Conservation (phyloP, 1,284 basidiomycete species). For the Puccinia horiana region DNA sequence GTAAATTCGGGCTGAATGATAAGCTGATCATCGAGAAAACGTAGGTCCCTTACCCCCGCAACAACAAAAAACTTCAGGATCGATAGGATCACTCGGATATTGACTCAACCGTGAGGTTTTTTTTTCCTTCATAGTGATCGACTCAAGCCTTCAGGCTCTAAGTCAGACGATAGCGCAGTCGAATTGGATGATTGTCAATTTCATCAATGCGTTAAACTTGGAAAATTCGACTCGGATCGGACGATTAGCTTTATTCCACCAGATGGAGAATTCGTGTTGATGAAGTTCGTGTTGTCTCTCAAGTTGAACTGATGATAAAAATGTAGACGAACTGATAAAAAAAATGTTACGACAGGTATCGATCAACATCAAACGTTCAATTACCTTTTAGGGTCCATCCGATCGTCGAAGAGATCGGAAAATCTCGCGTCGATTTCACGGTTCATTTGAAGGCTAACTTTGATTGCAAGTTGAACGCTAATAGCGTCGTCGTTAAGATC, state of each 20-base stretch:
- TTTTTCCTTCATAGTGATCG: conserved; percentile 61
- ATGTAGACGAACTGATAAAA: neutral
- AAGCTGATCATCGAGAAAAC: conserved; percentile 92
- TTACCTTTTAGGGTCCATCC: conserved; percentile 86
- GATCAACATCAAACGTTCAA: conserved; percentile 92
- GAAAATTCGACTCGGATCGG: conserved; percentile 87
- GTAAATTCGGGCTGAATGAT: conserved; percentile 97
- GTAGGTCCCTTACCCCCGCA: conserved; percentile 52
- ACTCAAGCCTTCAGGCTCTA: conserved; percentile 57
- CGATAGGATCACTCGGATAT: neutral
- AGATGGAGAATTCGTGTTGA: conserved; percentile 97
- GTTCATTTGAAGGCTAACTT: conserved; percentile 87
- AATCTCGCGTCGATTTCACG: conserved; percentile 85
- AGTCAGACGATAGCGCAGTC: conserved; percentile 64
- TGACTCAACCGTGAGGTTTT: neutral
- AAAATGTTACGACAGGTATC: conserved; percentile 68
- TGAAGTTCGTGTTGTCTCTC: conserved; percentile 71
- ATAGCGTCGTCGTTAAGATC: conserved; percentile 86
- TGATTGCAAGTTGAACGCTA: conserved; percentile 86
- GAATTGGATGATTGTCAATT: conserved; percentile 97
- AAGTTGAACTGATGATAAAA: conserved; percentile 18
- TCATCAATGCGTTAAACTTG: conserved; percentile 94
- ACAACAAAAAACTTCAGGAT: neutral
- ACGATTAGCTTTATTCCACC: conserved; percentile 97
- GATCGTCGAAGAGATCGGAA: conserved; percentile 88